These are phyloP conservation scores for Zygoascus meyerae DNA, from an alignment of 1,139 yeast genomes.

Conservation along the genomic window DNA sequence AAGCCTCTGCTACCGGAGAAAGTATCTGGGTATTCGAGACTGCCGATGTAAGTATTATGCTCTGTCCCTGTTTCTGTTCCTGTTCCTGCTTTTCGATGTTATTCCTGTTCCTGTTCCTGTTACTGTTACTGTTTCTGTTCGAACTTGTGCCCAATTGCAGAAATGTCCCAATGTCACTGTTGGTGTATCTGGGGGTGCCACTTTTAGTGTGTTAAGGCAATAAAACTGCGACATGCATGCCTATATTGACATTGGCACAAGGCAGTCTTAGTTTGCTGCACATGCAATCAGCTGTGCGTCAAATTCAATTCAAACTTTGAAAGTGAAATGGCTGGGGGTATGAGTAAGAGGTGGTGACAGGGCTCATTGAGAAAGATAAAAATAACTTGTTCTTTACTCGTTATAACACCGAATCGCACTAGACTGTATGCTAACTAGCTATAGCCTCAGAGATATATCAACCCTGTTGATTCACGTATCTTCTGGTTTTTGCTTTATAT, in stretches of 20 bases:
- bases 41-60: conserved; percentile 45
- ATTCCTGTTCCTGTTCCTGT: no score
- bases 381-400: not conserved
- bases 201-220: no score
- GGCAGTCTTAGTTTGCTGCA: no score
- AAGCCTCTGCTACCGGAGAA: conserved; percentile 46
- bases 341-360: not conserved
- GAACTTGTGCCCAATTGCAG: no score
- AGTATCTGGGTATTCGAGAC: conserved; percentile 87
- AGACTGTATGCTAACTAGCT: not conserved
- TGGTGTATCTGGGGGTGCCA: no score
- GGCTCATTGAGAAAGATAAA: not conserved
- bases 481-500: conserved; percentile 79
- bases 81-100: no score
- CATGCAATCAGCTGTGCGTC: no score
- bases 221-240: conserved; percentile 4
- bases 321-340: not conserved
- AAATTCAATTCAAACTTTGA: not conserved
- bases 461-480: conserved; percentile 83
- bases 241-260: not conserved
- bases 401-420: not conserved
- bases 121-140: no score
- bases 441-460: conserved; percentile 65
- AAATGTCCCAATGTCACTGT: no score
- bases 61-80: not conserved